These are phyloP conservation scores for Zygnema circumcarinatum DNA, from an alignment of 139 green algal genomes.

Conservation along the genomic window DNA sequence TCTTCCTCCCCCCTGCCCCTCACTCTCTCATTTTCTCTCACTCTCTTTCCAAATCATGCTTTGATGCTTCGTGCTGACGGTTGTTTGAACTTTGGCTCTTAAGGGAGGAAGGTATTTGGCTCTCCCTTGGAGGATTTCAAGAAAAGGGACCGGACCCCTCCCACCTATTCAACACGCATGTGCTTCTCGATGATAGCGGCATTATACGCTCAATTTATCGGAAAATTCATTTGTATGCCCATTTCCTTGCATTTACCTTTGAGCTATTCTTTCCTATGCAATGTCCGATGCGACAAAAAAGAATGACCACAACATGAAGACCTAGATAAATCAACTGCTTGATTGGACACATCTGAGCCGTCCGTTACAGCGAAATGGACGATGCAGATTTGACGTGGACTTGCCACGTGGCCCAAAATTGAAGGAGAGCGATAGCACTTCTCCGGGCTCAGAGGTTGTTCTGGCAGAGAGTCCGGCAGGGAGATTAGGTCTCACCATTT, in stretches of 20 bases:
- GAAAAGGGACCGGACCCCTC: constrained; percentile 65
- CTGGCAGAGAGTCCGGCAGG: constrained; percentile 79
- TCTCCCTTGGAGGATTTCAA: constrained; percentile 93
- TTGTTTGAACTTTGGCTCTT: background rate
- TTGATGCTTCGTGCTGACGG: background rate
- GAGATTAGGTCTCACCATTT: constrained; percentile 83
- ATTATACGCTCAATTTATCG: constrained; percentile 70
- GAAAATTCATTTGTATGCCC: constrained; percentile 89
- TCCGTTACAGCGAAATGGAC: no score
- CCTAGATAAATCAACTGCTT: no score
- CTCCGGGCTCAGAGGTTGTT: constrained; percentile 68
- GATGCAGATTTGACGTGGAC: constrained; percentile 73
- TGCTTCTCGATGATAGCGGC: constrained; percentile 77
- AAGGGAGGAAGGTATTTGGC: constrained; percentile 73
- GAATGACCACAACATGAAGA: no score
- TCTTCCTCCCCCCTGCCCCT: constrained; percentile 7
- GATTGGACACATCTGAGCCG: no score
- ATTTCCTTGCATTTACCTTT: background rate
- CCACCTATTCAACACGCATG: constrained; percentile 89
- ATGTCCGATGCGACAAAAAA: no score
- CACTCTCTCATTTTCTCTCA: background rate
- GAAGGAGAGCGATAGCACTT: constrained; percentile 73
- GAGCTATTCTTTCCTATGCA: background rate
- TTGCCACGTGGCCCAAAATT: constrained; percentile 83
- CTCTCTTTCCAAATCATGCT: background rate